Conservation (phyloP, 2,329 filamentous ascomycete genomes). For the Fusarium humuli region DNA sequence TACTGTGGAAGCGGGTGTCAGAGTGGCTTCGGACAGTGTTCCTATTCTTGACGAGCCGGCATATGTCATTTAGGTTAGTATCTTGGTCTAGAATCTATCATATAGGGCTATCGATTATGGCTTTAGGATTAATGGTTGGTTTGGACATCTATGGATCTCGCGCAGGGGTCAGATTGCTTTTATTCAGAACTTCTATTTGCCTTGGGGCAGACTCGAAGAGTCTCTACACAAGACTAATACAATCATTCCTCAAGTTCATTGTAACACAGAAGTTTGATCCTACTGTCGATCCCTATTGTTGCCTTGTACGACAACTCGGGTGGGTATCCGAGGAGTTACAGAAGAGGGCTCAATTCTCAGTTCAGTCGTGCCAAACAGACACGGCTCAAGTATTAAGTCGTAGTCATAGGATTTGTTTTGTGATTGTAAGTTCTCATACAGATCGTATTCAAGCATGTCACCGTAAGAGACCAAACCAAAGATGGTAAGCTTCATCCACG, state of each 20-base stretch:
- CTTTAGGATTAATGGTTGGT: neutral
- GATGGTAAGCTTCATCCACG: neutral
- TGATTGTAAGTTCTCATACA: neutral
- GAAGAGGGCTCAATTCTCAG: slow-evolving; percentile 19
- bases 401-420: neutral
- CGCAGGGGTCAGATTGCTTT: neutral
- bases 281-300: neutral
- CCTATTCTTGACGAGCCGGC: neutral
- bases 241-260: no score
- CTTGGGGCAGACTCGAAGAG: neutral
- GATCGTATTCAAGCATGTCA: neutral
- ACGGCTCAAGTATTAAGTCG: neutral
- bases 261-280: neutral
- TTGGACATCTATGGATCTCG: neutral
- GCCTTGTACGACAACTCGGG: neutral
- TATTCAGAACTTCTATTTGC: neutral
- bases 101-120: neutral
- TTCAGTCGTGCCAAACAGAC: neutral
- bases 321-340: slow-evolving; percentile 1
- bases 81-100: neutral
- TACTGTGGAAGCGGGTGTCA: slow-evolving; percentile 20
- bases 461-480: neutral
- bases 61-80: neutral
- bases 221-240: neutral
- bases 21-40: slow-evolving; percentile 17